These are phyloP conservation scores for Beauveria scarabaeidicola DNA, from an alignment of 2,329 filamentous ascomycete species.

Conservation along the genomic window DNA sequence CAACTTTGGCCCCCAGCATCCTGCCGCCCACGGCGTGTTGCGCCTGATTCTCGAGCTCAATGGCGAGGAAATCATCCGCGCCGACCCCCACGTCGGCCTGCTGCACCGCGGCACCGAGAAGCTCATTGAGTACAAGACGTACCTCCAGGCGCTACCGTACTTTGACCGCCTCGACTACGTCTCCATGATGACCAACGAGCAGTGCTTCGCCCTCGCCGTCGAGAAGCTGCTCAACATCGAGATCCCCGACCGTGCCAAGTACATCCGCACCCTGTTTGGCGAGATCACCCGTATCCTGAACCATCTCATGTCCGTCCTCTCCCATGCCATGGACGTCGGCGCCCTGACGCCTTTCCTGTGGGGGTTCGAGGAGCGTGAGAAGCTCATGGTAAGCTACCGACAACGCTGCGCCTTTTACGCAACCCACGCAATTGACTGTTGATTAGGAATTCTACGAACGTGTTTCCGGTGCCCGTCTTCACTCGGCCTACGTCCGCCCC, in stretches of 20 bases:
- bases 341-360: constrained; percentile 96
- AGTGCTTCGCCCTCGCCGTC: constrained; percentile 89
- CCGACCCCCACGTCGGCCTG: constrained; percentile 93
- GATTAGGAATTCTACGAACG: constrained; percentile 98
- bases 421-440: not conserved
- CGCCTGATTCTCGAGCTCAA: constrained; percentile 95
- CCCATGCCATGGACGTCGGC: constrained; percentile 98
- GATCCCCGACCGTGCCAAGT: constrained; percentile 91
- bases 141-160: constrained; percentile 94
- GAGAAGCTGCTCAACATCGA: constrained; percentile 98
- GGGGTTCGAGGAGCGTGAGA: constrained; percentile 99
- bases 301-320: constrained; percentile 95
- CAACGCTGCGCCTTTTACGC: not conserved
- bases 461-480: constrained; percentile 93
- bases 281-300: constrained; percentile 93
- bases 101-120: constrained; percentile 97
- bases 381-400: constrained; percentile 74
- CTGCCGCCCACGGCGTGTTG: constrained; percentile 94
- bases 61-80: constrained; percentile 93
- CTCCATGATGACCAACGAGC: constrained; percentile 99
- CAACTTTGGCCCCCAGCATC: constrained; percentile 98
- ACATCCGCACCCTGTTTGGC: constrained; percentile 89
- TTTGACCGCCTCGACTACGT: constrained; percentile 99
- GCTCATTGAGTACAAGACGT: constrained; percentile 99
- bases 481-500: constrained; percentile 93